These are phyloP conservation scores for Kazachstania martiniae DNA, from an alignment of 805 yeast species.

Conservation along the genomic window DNA sequence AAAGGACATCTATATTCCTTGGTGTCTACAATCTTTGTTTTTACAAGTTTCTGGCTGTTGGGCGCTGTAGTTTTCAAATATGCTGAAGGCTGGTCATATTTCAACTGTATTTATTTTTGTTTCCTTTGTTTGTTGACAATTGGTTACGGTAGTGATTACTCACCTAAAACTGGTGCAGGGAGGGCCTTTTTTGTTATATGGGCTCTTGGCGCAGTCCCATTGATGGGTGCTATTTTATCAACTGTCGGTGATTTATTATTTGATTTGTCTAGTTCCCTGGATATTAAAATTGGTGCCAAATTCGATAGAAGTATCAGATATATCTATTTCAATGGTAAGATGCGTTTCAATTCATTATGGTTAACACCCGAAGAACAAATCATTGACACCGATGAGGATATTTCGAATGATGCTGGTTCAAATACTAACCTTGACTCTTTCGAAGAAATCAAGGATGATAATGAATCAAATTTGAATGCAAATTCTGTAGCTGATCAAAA, in stretches of 20 bases:
- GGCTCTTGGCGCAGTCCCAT: constrained; percentile 76
- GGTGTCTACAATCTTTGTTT: constrained; percentile 31
- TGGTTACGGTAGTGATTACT: constrained; percentile 79
- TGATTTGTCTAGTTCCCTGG: constrained; percentile 15
- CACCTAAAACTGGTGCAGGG: constrained; percentile 56
- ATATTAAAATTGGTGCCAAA: constrained; percentile 9
- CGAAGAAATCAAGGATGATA: background rate
- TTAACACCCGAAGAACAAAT: constrained; percentile 3
- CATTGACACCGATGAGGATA: background rate
- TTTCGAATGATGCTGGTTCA: background rate
- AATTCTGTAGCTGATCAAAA: too few species aligned
- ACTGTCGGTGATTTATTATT: constrained; percentile 47
- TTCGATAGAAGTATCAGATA: constrained; percentile 8
- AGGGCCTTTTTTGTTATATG: constrained; percentile 65
- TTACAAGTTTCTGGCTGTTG: constrained; percentile 53
- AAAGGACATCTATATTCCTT: constrained; percentile 33
- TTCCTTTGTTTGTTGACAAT: constrained; percentile 67
- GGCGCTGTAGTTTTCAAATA: constrained; percentile 58
- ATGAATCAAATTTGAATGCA: background rate
- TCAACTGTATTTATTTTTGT: constrained; percentile 63
- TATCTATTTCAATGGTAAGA: constrained; percentile 5
- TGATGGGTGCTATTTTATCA: constrained; percentile 74
- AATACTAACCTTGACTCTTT: background rate
- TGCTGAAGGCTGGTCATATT: constrained; percentile 64
- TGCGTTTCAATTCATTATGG: background rate